phyloP scores from a whole-genome alignment of 345 rosid species.

The Schrenkiella parvula region DNA sequence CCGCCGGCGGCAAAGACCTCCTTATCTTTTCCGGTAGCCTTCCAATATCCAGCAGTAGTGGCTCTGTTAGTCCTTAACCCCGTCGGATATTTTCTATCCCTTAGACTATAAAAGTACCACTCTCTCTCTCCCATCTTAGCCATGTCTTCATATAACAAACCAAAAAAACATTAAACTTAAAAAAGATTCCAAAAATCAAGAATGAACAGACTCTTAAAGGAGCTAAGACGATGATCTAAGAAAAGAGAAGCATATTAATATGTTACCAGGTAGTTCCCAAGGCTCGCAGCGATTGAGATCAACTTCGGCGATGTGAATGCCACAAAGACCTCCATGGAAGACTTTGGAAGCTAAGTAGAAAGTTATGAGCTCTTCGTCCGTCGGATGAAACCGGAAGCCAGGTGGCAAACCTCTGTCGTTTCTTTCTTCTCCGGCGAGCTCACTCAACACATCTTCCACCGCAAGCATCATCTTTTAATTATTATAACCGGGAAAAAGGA shows the following conservation, averaged over 20 bases:
- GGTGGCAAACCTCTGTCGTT: constrained; percentile 85
- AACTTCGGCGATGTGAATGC: constrained; percentile 74
- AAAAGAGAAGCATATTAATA: background rate
- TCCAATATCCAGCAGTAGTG: constrained; percentile 89
- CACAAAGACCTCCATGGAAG: constrained; percentile 64
- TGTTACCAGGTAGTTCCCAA: constrained; percentile 95
- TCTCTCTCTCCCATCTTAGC: constrained; percentile 94
- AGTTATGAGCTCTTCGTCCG: constrained; percentile 91
- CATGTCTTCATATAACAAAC: constrained; percentile 35
- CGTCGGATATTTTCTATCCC: constrained; percentile 92
- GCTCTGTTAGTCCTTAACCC: constrained; percentile 87
- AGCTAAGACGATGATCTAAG: too few relatives aligned
- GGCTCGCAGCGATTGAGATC: constrained; percentile 96
- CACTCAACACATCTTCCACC: constrained; percentile 62
- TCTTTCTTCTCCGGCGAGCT: constrained; percentile 56
- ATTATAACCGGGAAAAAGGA: background rate
- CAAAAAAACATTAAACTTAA: background rate
- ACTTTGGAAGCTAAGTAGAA: constrained; percentile 90
- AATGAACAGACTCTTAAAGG: background rate
- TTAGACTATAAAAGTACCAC: constrained; percentile 83
- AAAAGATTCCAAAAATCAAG: background rate
- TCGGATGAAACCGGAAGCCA: constrained; percentile 94
- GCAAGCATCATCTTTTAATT: constrained; percentile 37
- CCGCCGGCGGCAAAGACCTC: constrained; percentile 53
- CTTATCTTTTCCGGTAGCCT: constrained; percentile 86